Conservation (phyloP, 345 rosid species). For the Geranium brycei region DNA sequence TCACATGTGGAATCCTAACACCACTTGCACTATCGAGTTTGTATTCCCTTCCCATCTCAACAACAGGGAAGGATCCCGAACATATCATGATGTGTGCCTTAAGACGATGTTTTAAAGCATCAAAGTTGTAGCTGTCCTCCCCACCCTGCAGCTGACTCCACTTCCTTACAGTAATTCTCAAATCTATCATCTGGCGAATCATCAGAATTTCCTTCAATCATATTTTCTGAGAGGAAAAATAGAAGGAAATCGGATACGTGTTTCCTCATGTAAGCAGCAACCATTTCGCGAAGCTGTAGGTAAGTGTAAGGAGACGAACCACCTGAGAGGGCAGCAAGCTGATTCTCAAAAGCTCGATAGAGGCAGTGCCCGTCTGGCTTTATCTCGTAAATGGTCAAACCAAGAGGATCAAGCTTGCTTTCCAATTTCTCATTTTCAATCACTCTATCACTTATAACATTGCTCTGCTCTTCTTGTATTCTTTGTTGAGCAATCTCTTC, state of each 20-base stretch:
- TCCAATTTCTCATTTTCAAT: slow-evolving; percentile 29
- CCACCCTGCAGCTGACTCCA: slow-evolving; percentile 58
- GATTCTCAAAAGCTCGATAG: slow-evolving; percentile 82
- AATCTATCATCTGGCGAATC: slow-evolving; percentile 31
- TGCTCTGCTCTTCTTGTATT: slow-evolving; percentile 84
- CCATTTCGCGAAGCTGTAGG: slow-evolving; percentile 65
- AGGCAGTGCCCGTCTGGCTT: slow-evolving; percentile 93
- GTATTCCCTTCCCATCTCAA: slow-evolving; percentile 65
- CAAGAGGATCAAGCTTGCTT: slow-evolving; percentile 49
- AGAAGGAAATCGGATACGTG: slow-evolving; percentile 49
- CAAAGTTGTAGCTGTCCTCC: slow-evolving; percentile 57
- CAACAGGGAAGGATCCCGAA: slow-evolving; percentile 57
- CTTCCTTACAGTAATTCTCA: slow-evolving; percentile 44
- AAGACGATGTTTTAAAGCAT: slow-evolving; percentile 47
- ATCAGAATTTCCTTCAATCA: slow-evolving; percentile 18
- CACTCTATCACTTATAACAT: slow-evolving; percentile 26
- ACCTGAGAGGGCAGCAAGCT: slow-evolving; percentile 43
- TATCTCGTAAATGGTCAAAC: slow-evolving; percentile 53
- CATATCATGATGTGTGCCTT: slow-evolving; percentile 36
- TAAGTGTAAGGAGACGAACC: slow-evolving; percentile 53
- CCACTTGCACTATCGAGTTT: slow-evolving; percentile 16
- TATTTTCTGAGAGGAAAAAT: slow-evolving; percentile 37
- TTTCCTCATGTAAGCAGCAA: slow-evolving; percentile 66
- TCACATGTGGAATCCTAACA: too few relatives aligned
- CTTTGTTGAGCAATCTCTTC: too few relatives aligned